Evolutionary conservation across 1,284 basidiomycete genomes (phyloP), one percentile per base, ranked within the genome.

Genomic region (Ceratobasidium sp.): DNA sequence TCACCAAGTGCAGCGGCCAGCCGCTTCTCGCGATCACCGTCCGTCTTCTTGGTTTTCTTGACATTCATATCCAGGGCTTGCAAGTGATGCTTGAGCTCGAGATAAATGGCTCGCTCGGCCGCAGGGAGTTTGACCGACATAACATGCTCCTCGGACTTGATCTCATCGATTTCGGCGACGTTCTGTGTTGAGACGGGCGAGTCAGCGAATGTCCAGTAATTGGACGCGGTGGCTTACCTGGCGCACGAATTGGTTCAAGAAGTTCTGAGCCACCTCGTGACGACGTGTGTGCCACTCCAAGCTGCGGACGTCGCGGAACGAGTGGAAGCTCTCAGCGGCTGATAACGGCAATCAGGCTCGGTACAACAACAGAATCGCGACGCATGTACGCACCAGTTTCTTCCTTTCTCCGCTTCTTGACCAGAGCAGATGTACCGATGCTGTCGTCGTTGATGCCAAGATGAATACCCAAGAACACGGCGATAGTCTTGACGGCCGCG

Each of bases 81-180:
- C 30, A 98, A 83, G 78, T 96, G 92, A 77, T 98, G 95, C 77
- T 96, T 95, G n/a, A 98, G 86, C 79, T 98, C 95, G 44, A 97
- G 84, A 79, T 98, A 98, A 74, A 97, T 94, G 0, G 96, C 95
- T 12, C 93, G 91, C 79, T 98, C 96, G 0, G 96, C 94, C 0
- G 96, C 94, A 16, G 96, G 95, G 14, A 97, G 86, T 40, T 84
- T 82, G 54, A 97, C 86, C 44, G 85, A 84, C 77, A 90, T 84
- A 54, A 91, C 82, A 74, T 92, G 84, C 75, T 87, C 86, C 1
- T 86, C 86, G 79, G 88, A 94, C 0, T 92, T 91, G 74, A 98
- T 96, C 80, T 98, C 96, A 75, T 95, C 95, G 70, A 98, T 98
- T 82, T 98, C 96, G 7, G 95, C 95, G 72, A 96, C 90, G 79